These are phyloP conservation scores for Tuber indicum DNA, from an alignment of 495 filamentous ascomycete species.

Conservation along the genomic window DNA sequence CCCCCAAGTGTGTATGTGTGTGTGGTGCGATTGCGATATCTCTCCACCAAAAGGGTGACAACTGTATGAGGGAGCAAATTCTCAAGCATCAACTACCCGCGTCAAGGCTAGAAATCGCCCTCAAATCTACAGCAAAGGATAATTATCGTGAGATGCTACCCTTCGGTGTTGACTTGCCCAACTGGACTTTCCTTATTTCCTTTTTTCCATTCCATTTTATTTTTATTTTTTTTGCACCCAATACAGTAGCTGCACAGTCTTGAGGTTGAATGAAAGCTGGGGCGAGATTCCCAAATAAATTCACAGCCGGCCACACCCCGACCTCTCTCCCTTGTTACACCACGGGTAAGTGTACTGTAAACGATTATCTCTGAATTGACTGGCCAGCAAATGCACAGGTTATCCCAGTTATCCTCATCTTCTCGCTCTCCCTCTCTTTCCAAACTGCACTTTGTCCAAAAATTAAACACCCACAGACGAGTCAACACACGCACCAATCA, in stretches of 20 bases:
- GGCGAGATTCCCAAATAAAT: not conserved
- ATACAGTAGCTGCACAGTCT: not conserved
- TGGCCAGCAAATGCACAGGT: not conserved
- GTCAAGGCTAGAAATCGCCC: not conserved
- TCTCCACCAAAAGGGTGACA: not conserved
- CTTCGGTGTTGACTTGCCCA: not conserved
- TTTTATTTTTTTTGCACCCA: not conserved
- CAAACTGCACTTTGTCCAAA: not conserved
- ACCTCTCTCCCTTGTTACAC: not conserved
- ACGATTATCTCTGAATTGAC: not conserved
- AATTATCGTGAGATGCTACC: not conserved
- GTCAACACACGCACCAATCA: not conserved
- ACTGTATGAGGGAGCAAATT: not conserved
- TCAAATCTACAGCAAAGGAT: not conserved
- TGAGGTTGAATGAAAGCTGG: not conserved
- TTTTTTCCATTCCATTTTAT: not conserved
- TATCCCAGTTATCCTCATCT: not conserved
- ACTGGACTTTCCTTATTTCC: not conserved
- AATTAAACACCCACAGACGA: not conserved
- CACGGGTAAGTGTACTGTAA: not conserved
- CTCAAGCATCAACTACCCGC: not conserved
- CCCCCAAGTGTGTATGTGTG: not conserved
- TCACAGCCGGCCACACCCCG: not conserved
- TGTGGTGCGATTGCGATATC: constrained; percentile 1
- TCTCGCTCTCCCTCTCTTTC: not conserved